Conservation (phyloP, 331 rosid genomes). For the Acacia concinna region DNA sequence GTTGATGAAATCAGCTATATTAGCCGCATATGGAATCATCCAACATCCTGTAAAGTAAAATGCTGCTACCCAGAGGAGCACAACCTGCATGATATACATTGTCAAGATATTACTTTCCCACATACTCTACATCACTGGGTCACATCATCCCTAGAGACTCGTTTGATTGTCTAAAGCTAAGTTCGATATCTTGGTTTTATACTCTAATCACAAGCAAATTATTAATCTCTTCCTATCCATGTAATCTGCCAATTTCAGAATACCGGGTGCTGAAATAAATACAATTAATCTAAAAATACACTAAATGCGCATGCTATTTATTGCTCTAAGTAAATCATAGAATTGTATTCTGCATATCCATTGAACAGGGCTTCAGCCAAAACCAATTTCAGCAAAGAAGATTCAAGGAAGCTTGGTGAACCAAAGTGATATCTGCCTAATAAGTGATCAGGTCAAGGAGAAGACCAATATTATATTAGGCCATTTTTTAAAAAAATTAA, state of each 20-base stretch:
- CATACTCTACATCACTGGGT: not conserved
- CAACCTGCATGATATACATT: constrained; percentile 62
- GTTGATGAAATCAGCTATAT: constrained; percentile 70
- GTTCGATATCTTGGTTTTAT: not conserved
- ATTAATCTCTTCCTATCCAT: too few species aligned
- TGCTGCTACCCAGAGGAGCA: constrained; percentile 93
- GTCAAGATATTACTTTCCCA: not conserved
- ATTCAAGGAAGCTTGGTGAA: not conserved
- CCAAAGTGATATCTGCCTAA: not conserved
- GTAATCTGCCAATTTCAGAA: not conserved
- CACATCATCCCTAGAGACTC: not conserved
- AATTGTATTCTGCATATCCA: not conserved
- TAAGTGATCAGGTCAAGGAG: not conserved
- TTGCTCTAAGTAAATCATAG: not conserved
- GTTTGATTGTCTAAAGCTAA: not conserved
- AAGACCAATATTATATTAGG: not conserved
- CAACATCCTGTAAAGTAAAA: constrained; percentile 95
- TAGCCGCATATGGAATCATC: constrained; percentile 88
- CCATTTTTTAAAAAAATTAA: not conserved
- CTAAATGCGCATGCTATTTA: not conserved
- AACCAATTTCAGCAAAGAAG: not conserved
- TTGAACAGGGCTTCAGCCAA: not conserved
- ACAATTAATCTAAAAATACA: not conserved
- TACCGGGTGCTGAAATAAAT: not conserved
- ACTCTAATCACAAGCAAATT: too few species aligned